Evolutionary conservation across 148 eudicot genomes (phyloP).

Genomic region (Vaccinium vitisidaea): DNA sequence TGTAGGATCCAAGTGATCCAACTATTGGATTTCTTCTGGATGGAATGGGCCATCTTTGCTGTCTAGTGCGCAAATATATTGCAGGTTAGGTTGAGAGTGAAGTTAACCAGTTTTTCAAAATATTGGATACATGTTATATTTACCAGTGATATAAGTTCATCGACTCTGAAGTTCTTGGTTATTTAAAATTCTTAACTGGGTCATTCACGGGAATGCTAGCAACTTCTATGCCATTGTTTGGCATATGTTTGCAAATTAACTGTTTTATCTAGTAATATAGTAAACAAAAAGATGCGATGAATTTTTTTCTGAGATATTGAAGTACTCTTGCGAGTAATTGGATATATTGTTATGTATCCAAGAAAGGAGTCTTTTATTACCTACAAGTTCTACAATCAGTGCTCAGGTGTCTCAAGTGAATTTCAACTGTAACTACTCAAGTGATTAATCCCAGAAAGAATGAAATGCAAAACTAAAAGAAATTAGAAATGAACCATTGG

Average conservation of each 20-base stretch:
- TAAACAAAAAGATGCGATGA: background rate
- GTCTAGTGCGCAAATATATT: conserved; percentile 96
- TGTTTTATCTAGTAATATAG: background rate
- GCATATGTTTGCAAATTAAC: background rate
- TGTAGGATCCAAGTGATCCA: conserved; percentile 98
- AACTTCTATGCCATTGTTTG: background rate
- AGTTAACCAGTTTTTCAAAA: conserved; percentile 3
- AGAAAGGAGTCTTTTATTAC: conserved; percentile 1
- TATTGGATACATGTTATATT: background rate
- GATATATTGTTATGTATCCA: background rate
- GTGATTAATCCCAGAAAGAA: background rate
- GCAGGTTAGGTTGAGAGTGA: conserved; percentile 58
- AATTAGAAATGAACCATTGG: background rate
- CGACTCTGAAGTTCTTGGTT: background rate
- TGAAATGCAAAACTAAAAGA: background rate
- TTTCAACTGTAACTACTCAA: background rate
- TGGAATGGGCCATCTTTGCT: conserved; percentile 93
- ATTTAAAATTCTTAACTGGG: background rate
- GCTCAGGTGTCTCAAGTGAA: background rate
- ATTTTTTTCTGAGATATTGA: background rate
- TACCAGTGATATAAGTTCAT: background rate
- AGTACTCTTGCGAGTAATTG: background rate
- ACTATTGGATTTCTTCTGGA: conserved; percentile 90
- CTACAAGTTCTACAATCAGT: background rate
- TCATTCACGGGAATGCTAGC: background rate